Evolutionary conservation across 176 grass and related monocot genomes (phyloP).

Genomic region (Paspalum notatum): DNA sequence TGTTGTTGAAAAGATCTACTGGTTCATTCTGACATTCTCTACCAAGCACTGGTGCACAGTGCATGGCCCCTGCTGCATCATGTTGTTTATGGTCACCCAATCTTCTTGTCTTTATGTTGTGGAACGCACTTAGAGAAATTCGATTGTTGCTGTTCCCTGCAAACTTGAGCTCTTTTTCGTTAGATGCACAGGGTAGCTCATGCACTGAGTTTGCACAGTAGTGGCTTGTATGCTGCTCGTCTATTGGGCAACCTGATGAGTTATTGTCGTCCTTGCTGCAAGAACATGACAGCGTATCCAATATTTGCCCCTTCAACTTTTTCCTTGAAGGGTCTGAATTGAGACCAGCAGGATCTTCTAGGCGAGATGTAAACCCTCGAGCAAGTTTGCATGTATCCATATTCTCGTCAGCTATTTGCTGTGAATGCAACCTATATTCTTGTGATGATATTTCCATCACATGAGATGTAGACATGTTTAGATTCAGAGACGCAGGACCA

Average conservation of each 20-base stretch:
- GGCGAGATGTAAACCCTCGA: constrained; percentile 11
- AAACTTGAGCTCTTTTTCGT: neutral
- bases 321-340: constrained; percentile 36
- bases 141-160: constrained; percentile 17
- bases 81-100: constrained; percentile 19
- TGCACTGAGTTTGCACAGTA: constrained; percentile 41
- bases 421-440: constrained; percentile 32
- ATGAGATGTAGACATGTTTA: constrained; percentile 35
- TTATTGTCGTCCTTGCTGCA: constrained; percentile 44
- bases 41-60: constrained; percentile 16
- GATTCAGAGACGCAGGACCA: constrained; percentile 32
- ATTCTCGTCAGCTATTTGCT: constrained; percentile 28
- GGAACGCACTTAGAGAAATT: constrained; percentile 13
- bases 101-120: constrained; percentile 30
- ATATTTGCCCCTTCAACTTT: constrained; percentile 42
- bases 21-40: constrained; percentile 23
- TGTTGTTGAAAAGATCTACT: constrained; percentile 15
- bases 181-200: constrained; percentile 10
- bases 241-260: constrained; percentile 35
- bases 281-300: constrained; percentile 40
- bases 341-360: constrained; percentile 36
- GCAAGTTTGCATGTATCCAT: constrained; percentile 36
- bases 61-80: neutral
- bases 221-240: constrained; percentile 36
- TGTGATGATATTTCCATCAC: constrained; percentile 44